These are phyloP conservation scores for Diaporthe destruens DNA, from an alignment of 2,329 filamentous ascomycete species.

Conservation along the genomic window DNA sequence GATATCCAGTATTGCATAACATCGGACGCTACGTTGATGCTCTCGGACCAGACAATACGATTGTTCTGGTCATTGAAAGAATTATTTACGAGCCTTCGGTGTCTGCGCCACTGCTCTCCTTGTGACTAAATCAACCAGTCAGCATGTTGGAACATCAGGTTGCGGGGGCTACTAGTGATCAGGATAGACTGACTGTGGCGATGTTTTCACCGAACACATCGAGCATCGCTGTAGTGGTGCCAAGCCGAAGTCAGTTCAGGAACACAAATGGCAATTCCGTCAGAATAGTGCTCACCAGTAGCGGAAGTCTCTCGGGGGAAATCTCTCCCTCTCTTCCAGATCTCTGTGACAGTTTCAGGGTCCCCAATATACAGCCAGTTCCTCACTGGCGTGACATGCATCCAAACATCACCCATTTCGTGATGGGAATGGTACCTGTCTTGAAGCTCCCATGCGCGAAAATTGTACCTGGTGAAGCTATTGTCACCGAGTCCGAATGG, in stretches of 20 bases:
- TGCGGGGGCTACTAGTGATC: background rate
- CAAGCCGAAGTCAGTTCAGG: background rate
- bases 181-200: slow-evolving; percentile 17
- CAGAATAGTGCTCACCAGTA: slow-evolving; percentile 18
- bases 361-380: slow-evolving; percentile 21
- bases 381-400: background rate
- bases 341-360: slow-evolving; percentile 12
- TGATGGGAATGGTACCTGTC: slow-evolving; percentile 19
- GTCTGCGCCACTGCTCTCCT: slow-evolving; percentile 28
- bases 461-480: slow-evolving; percentile 51
- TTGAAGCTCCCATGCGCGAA: slow-evolving; percentile 44
- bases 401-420: slow-evolving; percentile 28
- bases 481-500: slow-evolving; percentile 45
- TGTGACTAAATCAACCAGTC: slow-evolving; percentile 1
- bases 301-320: slow-evolving; percentile 24
- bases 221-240: slow-evolving; percentile 10
- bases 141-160: background rate
- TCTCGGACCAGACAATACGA: slow-evolving; percentile 30
- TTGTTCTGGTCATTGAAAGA: slow-evolving; percentile 38
- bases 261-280: background rate
- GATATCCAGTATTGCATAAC: slow-evolving; percentile 30
- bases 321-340: slow-evolving; percentile 6
- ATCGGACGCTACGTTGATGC: slow-evolving; percentile 2
- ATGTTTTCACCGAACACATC: slow-evolving; percentile 34
- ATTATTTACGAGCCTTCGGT: slow-evolving; percentile 13